phyloP scores from a whole-genome alignment of 306 rosid species.

The Trichosanthes cucumerina region DNA sequence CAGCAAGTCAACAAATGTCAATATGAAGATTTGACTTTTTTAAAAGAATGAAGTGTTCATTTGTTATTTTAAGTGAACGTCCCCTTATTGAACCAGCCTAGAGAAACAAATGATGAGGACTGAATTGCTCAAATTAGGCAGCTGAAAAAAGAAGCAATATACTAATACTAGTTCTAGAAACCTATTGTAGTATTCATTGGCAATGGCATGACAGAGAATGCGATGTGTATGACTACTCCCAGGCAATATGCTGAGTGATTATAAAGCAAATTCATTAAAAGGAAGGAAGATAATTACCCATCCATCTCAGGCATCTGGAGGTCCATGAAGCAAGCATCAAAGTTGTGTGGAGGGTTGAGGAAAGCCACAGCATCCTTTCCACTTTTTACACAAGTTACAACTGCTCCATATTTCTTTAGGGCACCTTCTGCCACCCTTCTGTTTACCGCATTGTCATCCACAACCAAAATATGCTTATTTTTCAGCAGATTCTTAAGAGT shows the following conservation, averaged over 20 bases:
- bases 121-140: not conserved
- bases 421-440: constrained; percentile 89
- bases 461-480: constrained; percentile 67
- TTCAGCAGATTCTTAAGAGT: constrained; percentile 45
- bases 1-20: not conserved
- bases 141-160: not conserved
- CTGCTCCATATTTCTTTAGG: constrained; percentile 67
- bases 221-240: not conserved
- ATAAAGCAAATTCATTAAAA: not conserved
- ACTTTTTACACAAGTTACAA: constrained; percentile 62
- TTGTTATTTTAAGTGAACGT: not conserved
- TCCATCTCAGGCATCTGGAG: constrained; percentile 99
- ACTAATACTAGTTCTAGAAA: not conserved
- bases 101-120: not conserved
- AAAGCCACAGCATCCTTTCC: constrained; percentile 57
- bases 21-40: not conserved
- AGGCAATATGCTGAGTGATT: not conserved
- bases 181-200: not conserved
- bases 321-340: constrained; percentile 98
- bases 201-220: not conserved
- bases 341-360: constrained; percentile 73
- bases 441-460: constrained; percentile 82
- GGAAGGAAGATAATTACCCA: constrained; percentile 43
- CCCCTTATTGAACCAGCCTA: not conserved
- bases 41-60: not conserved